Evolutionary conservation across 306 rosid species (phyloP).

Genomic region (Canavalia gladiata): DNA sequence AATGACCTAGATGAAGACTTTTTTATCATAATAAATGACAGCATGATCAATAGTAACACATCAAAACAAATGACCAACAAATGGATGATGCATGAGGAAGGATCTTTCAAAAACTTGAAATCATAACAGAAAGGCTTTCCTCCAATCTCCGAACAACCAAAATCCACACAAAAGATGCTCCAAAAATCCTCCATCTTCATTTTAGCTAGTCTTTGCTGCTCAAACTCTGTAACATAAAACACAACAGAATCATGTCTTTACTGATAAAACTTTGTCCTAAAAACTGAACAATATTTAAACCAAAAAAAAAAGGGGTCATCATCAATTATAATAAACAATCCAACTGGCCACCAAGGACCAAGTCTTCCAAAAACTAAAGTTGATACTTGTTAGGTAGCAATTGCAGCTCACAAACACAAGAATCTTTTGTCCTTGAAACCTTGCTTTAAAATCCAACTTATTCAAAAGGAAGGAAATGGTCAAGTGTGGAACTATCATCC

Average conservation of each 20-base stretch:
- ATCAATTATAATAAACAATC: background rate
- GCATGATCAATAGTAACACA: slow-evolving; percentile 55
- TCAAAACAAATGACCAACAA: slow-evolving; percentile 55
- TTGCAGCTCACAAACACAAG: background rate
- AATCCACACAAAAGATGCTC: slow-evolving; percentile 61
- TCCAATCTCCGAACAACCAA: slow-evolving; percentile 43
- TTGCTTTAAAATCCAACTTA: background rate
- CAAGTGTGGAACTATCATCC: background rate
- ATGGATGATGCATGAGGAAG: slow-evolving; percentile 65
- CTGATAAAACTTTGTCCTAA: background rate
- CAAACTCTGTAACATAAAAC: slow-evolving; percentile 33
- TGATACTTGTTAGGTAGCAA: background rate
- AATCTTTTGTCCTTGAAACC: background rate
- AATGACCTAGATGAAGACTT: slow-evolving; percentile 43
- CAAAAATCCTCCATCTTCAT: slow-evolving; percentile 54
- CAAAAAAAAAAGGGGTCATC: background rate
- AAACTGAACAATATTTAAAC: background rate
- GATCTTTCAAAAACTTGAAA: slow-evolving; percentile 52
- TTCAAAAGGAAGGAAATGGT: background rate
- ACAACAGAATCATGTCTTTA: background rate
- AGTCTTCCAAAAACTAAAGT: background rate
- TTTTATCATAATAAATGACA: slow-evolving; percentile 49
- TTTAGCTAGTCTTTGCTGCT: slow-evolving; percentile 5
- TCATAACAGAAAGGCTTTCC: slow-evolving; percentile 46
- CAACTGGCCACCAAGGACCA: background rate